phyloP scores from a whole-genome alignment of 2,329 filamentous ascomycete genomes.

The Xylaria sp. region DNA sequence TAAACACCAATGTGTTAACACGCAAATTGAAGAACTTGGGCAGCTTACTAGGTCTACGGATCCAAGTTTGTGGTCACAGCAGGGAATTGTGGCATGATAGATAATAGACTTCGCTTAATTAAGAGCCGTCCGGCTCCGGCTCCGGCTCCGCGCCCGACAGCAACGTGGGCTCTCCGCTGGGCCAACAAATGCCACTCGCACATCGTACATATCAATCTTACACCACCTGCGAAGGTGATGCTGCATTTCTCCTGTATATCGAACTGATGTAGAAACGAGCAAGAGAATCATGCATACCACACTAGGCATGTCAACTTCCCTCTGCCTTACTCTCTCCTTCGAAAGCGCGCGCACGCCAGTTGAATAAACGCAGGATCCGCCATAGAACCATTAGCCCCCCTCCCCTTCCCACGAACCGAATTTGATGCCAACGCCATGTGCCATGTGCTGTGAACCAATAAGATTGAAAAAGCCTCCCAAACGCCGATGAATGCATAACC shows the following conservation, averaged over 20 bases:
- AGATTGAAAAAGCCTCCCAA: constrained; percentile 23
- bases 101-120: constrained; percentile 8
- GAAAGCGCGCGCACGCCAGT: neutral
- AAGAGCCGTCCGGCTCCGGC: neutral
- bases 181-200: constrained; percentile 3
- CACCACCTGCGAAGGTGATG: constrained; percentile 15
- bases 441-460: constrained; percentile 27
- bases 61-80: neutral
- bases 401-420: neutral
- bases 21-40: neutral
- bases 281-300: constrained; percentile 5
- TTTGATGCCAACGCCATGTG: constrained; percentile 17
- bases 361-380: constrained; percentile 10
- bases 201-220: constrained; percentile 32
- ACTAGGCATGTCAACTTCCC: neutral
- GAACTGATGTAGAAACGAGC: neutral
- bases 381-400: neutral
- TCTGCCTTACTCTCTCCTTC: neutral
- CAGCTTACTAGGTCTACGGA: neutral
- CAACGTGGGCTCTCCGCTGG: neutral
- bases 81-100: neutral
- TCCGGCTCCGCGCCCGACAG: neutral
- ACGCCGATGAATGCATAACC: constrained; percentile 34
- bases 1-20: neutral
- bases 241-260: neutral